Evolutionary conservation across 2,329 filamentous ascomycete genomes (phyloP).

Genomic region (Sphaerulina populicola): DNA sequence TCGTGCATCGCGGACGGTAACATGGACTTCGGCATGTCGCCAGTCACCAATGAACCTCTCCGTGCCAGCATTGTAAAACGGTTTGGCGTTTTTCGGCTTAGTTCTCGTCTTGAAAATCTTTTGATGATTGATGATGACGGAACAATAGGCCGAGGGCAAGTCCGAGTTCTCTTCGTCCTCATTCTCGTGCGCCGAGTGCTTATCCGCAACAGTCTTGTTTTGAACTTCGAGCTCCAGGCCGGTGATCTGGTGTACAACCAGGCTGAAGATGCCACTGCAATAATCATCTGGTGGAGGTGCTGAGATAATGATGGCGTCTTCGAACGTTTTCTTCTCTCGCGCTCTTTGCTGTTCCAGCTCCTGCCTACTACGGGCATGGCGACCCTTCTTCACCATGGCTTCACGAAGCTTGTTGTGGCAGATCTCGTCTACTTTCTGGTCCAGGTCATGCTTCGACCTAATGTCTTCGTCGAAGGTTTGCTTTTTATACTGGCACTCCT

Average conservation of each 20-base stretch:
- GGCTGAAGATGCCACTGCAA: conserved; percentile 58
- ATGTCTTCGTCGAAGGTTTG: conserved; percentile 55
- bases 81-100: conserved; percentile 69
- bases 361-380: conserved; percentile 26
- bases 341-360: conserved; percentile 61
- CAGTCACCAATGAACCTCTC: conserved; percentile 65
- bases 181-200: conserved; percentile 43
- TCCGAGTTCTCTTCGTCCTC: conserved; percentile 54
- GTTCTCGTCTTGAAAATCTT: conserved; percentile 63
- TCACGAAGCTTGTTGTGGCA: conserved; percentile 59
- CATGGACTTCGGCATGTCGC: conserved; percentile 57
- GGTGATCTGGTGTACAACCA: conserved; percentile 66
- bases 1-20: conserved; percentile 59
- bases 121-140: conserved; percentile 63
- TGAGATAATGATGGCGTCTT: conserved; percentile 58
- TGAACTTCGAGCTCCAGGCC: conserved; percentile 55
- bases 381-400: conserved; percentile 50
- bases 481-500: conserved; percentile 51
- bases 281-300: conserved; percentile 56
- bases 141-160: conserved; percentile 63
- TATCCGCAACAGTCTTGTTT: conserved; percentile 47
- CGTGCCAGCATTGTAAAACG: conserved; percentile 69
- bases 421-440: conserved; percentile 46
- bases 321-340: conserved; percentile 52
- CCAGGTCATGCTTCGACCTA: conserved; percentile 50